Evolutionary conservation across 208 protist species (phyloP).

Genomic region (Trichomonas gallinae): DNA sequence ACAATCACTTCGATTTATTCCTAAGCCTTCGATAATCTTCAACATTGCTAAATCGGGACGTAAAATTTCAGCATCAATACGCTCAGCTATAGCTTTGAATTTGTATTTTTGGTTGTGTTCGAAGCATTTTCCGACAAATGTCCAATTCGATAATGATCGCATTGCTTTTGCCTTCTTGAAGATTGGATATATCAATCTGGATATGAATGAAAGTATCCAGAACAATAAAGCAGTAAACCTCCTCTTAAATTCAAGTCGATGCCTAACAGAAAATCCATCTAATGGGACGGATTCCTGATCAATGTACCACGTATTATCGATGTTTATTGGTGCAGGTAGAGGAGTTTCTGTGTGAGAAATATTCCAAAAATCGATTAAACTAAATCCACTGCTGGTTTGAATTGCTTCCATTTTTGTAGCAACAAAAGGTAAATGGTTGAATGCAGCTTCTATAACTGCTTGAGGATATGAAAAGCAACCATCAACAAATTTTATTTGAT

Average conservation of each 20-base stretch:
- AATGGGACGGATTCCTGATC: background rate
- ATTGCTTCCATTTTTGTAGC: background rate
- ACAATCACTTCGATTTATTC: background rate
- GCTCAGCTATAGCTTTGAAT: background rate
- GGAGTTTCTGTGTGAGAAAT: background rate
- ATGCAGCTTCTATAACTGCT: background rate
- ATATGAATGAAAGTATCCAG: background rate
- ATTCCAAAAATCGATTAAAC: background rate
- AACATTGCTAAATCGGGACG: background rate
- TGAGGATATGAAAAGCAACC: slow-evolving; percentile 22
- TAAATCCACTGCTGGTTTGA: background rate
- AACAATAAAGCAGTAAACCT: background rate
- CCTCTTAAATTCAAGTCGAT: background rate
- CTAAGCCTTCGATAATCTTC: background rate
- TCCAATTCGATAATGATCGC: background rate
- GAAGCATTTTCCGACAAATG: background rate
- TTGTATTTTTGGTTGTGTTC: background rate
- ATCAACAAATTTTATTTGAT: background rate
- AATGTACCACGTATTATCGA: background rate
- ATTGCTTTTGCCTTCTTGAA: background rate
- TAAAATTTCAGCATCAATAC: background rate
- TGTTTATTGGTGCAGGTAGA: background rate
- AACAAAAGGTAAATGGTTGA: background rate
- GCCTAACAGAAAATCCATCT: background rate
- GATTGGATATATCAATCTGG: background rate